phyloP scores from a whole-genome alignment of 2,329 filamentous ascomycete species.

The Hirsutella minnesotensis region DNA sequence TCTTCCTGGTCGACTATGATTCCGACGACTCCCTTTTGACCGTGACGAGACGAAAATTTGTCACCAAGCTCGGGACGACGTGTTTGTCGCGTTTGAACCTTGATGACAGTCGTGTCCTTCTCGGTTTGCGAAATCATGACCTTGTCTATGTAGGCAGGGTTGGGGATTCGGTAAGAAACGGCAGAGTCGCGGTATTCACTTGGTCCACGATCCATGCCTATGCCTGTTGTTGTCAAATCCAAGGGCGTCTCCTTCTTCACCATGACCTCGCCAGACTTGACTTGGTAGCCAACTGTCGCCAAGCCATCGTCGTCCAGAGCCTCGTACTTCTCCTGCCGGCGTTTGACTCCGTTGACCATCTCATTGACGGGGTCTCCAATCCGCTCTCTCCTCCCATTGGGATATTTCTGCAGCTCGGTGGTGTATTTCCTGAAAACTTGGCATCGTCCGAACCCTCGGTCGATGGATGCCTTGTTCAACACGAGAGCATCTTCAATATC shows the following conservation, averaged over 20 bases:
- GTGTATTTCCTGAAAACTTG: constrained; percentile 97
- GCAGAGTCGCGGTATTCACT: constrained; percentile 56
- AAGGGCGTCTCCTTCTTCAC: constrained; percentile 81
- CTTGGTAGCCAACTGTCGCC: constrained; percentile 70
- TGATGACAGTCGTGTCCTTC: constrained; percentile 74
- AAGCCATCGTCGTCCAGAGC: constrained; percentile 78
- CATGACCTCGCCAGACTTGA: constrained; percentile 73
- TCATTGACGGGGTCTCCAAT: constrained; percentile 45
- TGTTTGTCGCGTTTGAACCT: constrained; percentile 93
- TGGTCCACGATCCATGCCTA: constrained; percentile 53
- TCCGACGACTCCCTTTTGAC: constrained; percentile 94
- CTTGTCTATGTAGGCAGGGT: constrained; percentile 88
- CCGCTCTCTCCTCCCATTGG: constrained; percentile 63
- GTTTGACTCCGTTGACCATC: constrained; percentile 44
- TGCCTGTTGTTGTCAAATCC: constrained; percentile 61
- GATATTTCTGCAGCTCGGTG: constrained; percentile 76
- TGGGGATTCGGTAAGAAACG: constrained; percentile 70
- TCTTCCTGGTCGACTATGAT: constrained; percentile 96
- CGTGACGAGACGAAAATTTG: constrained; percentile 97
- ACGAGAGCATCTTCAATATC: constrained; percentile 98
- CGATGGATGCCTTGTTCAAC: constrained; percentile 88
- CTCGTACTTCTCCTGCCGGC: constrained; percentile 54
- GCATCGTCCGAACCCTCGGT: constrained; percentile 89
- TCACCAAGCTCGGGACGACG: constrained; percentile 89
- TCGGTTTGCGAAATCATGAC: constrained; percentile 89